phyloP scores from a whole-genome alignment of 257 asterid genomes.

The Solanum sejunctum region DNA sequence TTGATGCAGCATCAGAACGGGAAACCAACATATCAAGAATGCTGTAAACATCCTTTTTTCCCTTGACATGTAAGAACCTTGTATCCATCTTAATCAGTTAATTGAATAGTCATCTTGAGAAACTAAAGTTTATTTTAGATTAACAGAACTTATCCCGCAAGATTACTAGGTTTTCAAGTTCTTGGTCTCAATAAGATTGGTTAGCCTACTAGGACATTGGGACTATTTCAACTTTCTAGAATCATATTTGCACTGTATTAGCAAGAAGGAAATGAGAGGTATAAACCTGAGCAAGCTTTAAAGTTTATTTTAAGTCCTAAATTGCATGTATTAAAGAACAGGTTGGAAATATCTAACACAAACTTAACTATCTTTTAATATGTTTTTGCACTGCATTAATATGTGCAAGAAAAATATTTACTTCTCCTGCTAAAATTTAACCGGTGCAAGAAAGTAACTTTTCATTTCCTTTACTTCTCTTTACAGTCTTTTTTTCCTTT shows the following conservation, averaged over 20 bases:
- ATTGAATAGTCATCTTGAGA: neutral
- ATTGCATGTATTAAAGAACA: neutral
- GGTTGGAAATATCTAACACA: neutral
- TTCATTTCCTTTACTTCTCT: neutral
- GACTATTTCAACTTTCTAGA: neutral
- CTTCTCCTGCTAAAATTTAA: neutral
- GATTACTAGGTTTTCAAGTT: neutral
- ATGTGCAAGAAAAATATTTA: neutral
- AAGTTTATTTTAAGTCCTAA: neutral
- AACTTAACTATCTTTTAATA: neutral
- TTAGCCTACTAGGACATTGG: neutral
- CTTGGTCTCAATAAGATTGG: neutral
- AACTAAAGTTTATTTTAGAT: neutral
- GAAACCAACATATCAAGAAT: neutral
- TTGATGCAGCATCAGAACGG: neutral
- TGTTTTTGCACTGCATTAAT: neutral
- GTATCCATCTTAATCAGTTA: neutral
- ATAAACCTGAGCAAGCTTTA: neutral
- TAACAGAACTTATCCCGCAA: neutral
- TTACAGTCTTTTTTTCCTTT: neutral
- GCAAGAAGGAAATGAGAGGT: neutral
- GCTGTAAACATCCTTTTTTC: neutral
- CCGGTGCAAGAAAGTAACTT: neutral
- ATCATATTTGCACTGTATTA: neutral
- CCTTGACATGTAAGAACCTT: neutral